phyloP scores from a whole-genome alignment of 176 grass and related monocot genomes.

The Phyllostachys edulis region DNA sequence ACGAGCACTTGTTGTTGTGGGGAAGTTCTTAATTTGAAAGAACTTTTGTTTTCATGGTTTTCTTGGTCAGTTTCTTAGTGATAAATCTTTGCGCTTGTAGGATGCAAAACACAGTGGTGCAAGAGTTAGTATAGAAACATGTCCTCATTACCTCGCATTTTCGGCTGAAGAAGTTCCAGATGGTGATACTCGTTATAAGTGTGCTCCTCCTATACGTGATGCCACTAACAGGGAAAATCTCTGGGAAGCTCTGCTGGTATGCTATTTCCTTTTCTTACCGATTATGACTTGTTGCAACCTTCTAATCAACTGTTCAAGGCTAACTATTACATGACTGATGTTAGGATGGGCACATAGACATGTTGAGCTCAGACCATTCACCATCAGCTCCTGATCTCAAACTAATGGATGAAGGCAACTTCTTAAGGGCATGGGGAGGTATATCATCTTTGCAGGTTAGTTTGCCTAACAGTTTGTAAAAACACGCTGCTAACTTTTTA shows the following conservation, averaged over 20 bases:
- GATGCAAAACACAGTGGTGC: constrained; percentile 67
- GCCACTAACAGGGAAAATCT: constrained; percentile 72
- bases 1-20: background rate
- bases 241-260: constrained; percentile 90
- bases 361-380: constrained; percentile 99
- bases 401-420: constrained; percentile 86
- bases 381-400: constrained; percentile 86
- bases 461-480: background rate
- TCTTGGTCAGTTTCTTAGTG: background rate
- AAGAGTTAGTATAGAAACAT: constrained; percentile 87
- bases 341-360: constrained; percentile 91
- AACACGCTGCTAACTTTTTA: background rate
- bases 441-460: constrained; percentile 94
- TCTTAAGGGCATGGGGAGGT: constrained; percentile 95
- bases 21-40: background rate
- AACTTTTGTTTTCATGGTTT: background rate
- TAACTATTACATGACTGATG: constrained; percentile 8
- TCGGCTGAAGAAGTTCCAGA: constrained; percentile 81
- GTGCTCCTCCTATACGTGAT: constrained; percentile 84
- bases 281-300: background rate
- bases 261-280: constrained; percentile 1
- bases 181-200: constrained; percentile 94
- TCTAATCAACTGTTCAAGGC: background rate
- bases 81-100: constrained; percentile 32
- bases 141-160: constrained; percentile 97